These are phyloP conservation scores for Athelia sp. DNA, from an alignment of 1,284 basidiomycete genomes.

Conservation along the genomic window DNA sequence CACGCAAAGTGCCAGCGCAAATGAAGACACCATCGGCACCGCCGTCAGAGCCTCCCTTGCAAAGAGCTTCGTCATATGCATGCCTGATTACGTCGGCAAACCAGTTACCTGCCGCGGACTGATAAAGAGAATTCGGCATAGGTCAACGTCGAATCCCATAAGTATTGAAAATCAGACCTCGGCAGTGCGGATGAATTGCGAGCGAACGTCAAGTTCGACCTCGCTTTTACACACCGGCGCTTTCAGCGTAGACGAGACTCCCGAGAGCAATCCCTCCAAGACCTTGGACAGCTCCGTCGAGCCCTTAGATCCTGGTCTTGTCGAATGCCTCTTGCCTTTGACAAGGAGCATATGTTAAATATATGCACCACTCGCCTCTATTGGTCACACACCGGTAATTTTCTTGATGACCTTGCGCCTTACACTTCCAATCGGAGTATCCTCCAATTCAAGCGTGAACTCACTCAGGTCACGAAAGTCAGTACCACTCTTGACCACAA, in stretches of 20 bases:
- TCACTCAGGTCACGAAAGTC: slow-evolving; percentile 89
- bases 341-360: too few relatives aligned
- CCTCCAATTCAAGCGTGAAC: slow-evolving; percentile 58
- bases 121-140: neutral
- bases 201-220: slow-evolving; percentile 72
- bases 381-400: slow-evolving; percentile 47
- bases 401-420: slow-evolving; percentile 63
- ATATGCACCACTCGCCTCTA: neutral
- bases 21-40: slow-evolving; percentile 78
- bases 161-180: slow-evolving; percentile 42
- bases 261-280: slow-evolving; percentile 63
- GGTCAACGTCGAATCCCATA: slow-evolving; percentile 4
- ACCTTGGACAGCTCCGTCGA: slow-evolving; percentile 56
- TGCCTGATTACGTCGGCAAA: slow-evolving; percentile 84
- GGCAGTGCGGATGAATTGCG: slow-evolving; percentile 64
- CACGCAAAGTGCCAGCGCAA: slow-evolving; percentile 83
- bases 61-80: slow-evolving; percentile 79
- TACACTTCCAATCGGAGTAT: slow-evolving; percentile 58
- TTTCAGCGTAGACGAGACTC: slow-evolving; percentile 67
- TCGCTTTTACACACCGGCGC: slow-evolving; percentile 71
- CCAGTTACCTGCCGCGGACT: slow-evolving; percentile 86
- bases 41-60: slow-evolving; percentile 46
- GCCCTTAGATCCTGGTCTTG: slow-evolving; percentile 56
- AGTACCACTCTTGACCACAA: slow-evolving; percentile 83
- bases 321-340: slow-evolving; percentile 68